Evolutionary conservation across 176 grass and related monocot genomes (phyloP), one percentile per base, ranked within the genome.

Genomic region (Puccinellia tenuiflora): DNA sequence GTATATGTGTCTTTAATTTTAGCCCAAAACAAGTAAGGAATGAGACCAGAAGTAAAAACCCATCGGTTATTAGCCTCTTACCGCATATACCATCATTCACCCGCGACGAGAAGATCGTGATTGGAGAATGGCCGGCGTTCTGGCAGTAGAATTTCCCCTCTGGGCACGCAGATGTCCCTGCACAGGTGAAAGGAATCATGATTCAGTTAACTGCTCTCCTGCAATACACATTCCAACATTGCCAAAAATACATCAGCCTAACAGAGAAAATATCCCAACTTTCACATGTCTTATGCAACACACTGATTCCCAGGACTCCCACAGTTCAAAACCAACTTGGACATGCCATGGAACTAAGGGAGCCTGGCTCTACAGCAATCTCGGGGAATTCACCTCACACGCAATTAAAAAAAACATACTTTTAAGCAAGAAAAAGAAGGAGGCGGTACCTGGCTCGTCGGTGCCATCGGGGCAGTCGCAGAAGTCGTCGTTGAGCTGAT

Each of bases 381-480:
- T 25, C 40, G 5, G 24, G 3, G 50, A 85, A 81, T 75, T 79
- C 29, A 50, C 6, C 9, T 52, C 25, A 42, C 22, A 72, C 34
- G 21, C 18, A 45, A 53, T 21, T 21, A 53, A 82, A 45, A 13
- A 46, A 3, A 68, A 0, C 5, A 14, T 55, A 8, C n/a, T 78
- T 77, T 77, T 5, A 72, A 29, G 43, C 6, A 56, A 77, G 53
- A 75, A 11, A 43, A 9, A 11, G 25, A 43, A 48, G 77, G 31
- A 29, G 14, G 85, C 17, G 21, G 56, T 83, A 99, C 96, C 96
- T 7, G 96, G 96, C 83, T 99, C 96, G 73, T 99, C 96, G 24
- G 96, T 99, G 64, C 96, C 96, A 78, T 99, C 96, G 21, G 89
- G 85, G 63, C 96, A 99, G 75, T 99, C 96, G 69, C 96, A 99